phyloP scores from a whole-genome alignment of 2,329 filamentous ascomycete species.

The Penicillium sp. region DNA sequence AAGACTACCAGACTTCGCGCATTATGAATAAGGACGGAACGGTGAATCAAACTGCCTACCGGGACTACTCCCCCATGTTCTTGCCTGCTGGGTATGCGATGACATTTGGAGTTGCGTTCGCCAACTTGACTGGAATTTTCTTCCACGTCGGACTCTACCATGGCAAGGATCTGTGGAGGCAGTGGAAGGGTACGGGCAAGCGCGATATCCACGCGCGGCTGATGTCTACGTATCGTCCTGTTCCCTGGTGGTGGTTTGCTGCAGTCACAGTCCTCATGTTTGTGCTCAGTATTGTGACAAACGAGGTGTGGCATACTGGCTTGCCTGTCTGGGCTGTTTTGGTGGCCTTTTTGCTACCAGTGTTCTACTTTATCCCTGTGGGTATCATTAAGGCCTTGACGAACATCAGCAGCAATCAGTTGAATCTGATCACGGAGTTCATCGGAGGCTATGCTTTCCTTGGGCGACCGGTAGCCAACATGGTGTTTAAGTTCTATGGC shows the following conservation, averaged over 20 bases:
- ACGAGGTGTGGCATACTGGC: constrained; percentile 47
- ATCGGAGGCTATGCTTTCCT: constrained; percentile 51
- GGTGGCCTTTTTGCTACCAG: constrained; percentile 46
- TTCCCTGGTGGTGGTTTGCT: constrained; percentile 51
- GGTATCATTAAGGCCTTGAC: constrained; percentile 52
- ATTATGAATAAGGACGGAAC: constrained; percentile 58
- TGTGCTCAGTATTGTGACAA: constrained; percentile 37
- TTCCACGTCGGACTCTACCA: constrained; percentile 41
- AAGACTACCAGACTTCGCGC: constrained; percentile 59
- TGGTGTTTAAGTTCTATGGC: constrained; percentile 72
- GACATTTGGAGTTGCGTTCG: constrained; percentile 64
- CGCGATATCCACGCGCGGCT: constrained; percentile 47
- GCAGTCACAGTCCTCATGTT: constrained; percentile 40
- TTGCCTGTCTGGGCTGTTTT: constrained; percentile 50
- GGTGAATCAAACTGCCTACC: constrained; percentile 62
- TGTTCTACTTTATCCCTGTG: constrained; percentile 49
- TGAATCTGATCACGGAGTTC: constrained; percentile 52
- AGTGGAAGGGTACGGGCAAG: constrained; percentile 35
- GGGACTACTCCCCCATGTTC: constrained; percentile 65
- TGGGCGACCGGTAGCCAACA: constrained; percentile 50
- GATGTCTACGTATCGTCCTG: constrained; percentile 41
- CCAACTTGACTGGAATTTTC: constrained; percentile 62
- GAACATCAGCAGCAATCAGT: constrained; percentile 50
- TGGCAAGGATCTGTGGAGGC: constrained; percentile 36
- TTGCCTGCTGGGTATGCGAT: constrained; percentile 60